phyloP scores from a whole-genome alignment of 768 basidiomycete genomes.

The Kwoniella dendrophila region DNA sequence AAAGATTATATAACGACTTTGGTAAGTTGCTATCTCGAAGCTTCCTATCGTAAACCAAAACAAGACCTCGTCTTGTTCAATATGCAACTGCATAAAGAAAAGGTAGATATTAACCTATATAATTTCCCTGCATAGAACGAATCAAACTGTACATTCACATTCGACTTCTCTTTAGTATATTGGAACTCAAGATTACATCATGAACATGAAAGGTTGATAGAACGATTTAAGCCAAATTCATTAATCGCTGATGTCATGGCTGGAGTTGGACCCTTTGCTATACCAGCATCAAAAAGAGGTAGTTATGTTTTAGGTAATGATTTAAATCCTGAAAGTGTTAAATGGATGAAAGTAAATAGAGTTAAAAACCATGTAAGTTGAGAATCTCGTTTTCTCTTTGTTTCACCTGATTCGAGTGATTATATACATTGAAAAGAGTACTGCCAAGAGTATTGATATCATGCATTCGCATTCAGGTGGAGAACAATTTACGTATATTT shows the following conservation, averaged over 20 bases:
- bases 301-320: conserved; percentile 90
- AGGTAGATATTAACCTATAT: background rate
- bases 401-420: background rate
- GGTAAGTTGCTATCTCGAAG: conserved; percentile 60
- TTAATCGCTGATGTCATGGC: conserved; percentile 93
- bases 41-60: background rate
- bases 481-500: conserved; percentile 67
- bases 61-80: background rate
- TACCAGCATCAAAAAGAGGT: conserved; percentile 90
- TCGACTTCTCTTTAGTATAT: conserved; percentile 94
- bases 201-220: conserved; percentile 85
- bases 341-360: conserved; percentile 75
- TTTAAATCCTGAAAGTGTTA: conserved; percentile 83
- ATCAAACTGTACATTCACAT: conserved; percentile 80
- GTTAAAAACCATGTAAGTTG: conserved; percentile 71
- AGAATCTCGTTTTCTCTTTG: background rate
- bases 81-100: background rate
- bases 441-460: no score
- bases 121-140: conserved; percentile 65
- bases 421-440: background rate
- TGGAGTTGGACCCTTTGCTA: conserved; percentile 93
- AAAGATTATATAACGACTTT: conserved; percentile 82
- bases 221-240: conserved; percentile 65
- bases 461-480: conserved; percentile 70
- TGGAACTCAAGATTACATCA: conserved; percentile 95